phyloP scores from a whole-genome alignment of 2,329 filamentous ascomycete species.

The Aschersonia sp. region DNA sequence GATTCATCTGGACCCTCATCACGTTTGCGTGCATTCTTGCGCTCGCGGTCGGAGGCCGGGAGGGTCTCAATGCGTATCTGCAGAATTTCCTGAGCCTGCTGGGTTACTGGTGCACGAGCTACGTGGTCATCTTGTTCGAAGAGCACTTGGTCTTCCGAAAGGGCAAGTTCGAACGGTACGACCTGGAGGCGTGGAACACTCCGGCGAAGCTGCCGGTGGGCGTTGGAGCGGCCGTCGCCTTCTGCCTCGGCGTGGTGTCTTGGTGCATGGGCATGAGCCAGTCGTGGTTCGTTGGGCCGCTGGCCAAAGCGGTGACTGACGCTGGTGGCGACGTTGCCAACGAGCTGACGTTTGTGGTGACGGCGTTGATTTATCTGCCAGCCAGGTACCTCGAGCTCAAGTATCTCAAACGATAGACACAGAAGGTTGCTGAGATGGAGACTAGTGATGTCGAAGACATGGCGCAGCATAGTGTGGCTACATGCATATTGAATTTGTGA shows the following conservation, averaged over 20 bases:
- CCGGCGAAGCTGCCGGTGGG: conserved; percentile 25
- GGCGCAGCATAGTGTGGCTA: too few relatives aligned
- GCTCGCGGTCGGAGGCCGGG: conserved; percentile 23
- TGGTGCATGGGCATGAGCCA: conserved; percentile 40
- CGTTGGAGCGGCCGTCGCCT: conserved; percentile 26
- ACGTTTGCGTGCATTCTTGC: conserved; percentile 25
- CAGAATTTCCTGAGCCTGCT: conserved; percentile 30
- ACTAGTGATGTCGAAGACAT: too few relatives aligned
- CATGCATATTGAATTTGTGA: too few relatives aligned
- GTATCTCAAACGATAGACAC: conserved; percentile 6
- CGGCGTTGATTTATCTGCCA: conserved; percentile 22
- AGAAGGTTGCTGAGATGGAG: not conserved
- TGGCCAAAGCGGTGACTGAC: conserved; percentile 38
- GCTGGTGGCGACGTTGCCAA: conserved; percentile 43
- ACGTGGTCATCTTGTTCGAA: conserved; percentile 22
- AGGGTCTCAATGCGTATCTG: conserved; percentile 23
- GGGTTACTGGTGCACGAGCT: conserved; percentile 29
- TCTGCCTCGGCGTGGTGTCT: conserved; percentile 24
- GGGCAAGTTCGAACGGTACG: conserved; percentile 23
- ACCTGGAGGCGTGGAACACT: conserved; percentile 29
- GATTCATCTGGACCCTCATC: conserved; percentile 24
- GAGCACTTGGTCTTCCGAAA: conserved; percentile 28
- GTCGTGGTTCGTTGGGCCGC: conserved; percentile 40
- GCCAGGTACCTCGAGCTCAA: conserved; percentile 26
- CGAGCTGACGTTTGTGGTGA: conserved; percentile 25